phyloP scores from a whole-genome alignment of 2,329 filamentous ascomycete species.

The Cercospora zeina region DNA sequence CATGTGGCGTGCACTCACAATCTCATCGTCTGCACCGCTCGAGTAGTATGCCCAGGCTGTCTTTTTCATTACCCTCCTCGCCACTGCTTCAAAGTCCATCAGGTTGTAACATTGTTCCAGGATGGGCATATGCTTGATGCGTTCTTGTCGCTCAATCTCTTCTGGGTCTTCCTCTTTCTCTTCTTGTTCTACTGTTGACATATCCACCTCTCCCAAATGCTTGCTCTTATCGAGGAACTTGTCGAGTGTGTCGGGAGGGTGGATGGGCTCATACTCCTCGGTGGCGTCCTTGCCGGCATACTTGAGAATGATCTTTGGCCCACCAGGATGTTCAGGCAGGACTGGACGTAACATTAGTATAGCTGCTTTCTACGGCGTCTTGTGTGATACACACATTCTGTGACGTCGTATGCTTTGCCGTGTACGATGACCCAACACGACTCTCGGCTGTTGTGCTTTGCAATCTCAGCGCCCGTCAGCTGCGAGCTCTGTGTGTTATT shows the following conservation, averaged over 20 bases:
- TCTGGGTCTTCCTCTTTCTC: conserved; percentile 68
- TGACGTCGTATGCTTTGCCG: conserved; percentile 70
- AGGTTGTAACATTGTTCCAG: conserved; percentile 90
- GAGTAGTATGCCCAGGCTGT: conserved; percentile 98
- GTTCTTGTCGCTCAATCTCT: conserved; percentile 70
- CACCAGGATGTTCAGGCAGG: conserved; percentile 71
- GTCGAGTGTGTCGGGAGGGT: conserved; percentile 81
- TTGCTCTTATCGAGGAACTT: conserved; percentile 80
- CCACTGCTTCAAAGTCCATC: conserved; percentile 93
- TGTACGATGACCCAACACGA: conserved; percentile 93
- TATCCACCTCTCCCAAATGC: conserved; percentile 86
- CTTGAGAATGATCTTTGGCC: conserved; percentile 90
- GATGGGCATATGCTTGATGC: conserved; percentile 69
- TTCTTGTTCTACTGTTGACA: conserved; percentile 71
- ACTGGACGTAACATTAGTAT: conserved; percentile 20
- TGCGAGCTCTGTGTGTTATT: conserved; percentile 46
- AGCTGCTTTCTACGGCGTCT: conserved; percentile 42
- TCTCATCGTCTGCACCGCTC: conserved; percentile 75
- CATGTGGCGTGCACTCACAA: conserved; percentile 4
- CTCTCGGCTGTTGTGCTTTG: conserved; percentile 75
- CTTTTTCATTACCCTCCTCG: conserved; percentile 88
- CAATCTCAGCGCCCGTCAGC: conserved; percentile 55
- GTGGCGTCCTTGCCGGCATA: conserved; percentile 95
- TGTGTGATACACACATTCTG: conserved; percentile 45
- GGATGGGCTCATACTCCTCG: conserved; percentile 86